phyloP scores from a whole-genome alignment of 1,284 basidiomycete genomes.

The Melampsora larici-populina region DNA sequence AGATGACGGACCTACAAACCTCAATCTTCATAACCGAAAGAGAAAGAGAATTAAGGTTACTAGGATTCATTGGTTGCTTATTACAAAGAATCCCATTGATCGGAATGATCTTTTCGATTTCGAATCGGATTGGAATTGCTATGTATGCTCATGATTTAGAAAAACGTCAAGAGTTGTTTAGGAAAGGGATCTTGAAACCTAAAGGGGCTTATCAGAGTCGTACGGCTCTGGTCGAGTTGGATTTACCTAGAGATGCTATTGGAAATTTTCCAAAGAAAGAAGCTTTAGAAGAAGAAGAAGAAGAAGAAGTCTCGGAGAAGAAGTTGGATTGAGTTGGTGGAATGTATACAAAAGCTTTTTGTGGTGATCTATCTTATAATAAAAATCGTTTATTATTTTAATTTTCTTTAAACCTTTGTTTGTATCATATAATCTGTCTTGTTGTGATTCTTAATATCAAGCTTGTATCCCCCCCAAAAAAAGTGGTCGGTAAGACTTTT shows the following conservation, averaged over 20 bases:
- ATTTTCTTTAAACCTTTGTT: no score
- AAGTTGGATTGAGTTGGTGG: no score
- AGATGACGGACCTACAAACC: conserved; percentile 67
- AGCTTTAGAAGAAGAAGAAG: not conserved
- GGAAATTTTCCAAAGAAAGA: conserved; percentile 39
- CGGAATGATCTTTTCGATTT: conserved; percentile 73
- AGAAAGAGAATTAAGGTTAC: conserved; percentile 76
- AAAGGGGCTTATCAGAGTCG: conserved; percentile 48
- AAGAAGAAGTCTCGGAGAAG: no score
- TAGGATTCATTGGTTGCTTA: conserved; percentile 74
- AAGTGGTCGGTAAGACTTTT: no score
- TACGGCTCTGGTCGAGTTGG: conserved; percentile 46
- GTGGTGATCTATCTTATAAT: no score
- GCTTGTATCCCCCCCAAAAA: no score
- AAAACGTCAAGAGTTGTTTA: conserved; percentile 49
- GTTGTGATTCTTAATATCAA: no score
- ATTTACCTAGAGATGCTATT: conserved; percentile 22
- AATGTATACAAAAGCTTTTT: no score
- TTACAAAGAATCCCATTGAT: conserved; percentile 73
- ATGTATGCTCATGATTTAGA: conserved; percentile 70
- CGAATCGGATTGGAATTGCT: conserved; percentile 78
- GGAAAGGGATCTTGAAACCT: conserved; percentile 45
- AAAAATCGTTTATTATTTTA: no score
- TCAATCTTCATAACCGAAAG: conserved; percentile 77
- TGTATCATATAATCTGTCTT: no score